Percentiles rank a stretch among this genome's conserved stretches.
These are phyloP conservation scores for Cymbopogon flexuosus DNA, from an alignment of 202 grass and related monocot genomes.

Conservation along the genomic window DNA sequence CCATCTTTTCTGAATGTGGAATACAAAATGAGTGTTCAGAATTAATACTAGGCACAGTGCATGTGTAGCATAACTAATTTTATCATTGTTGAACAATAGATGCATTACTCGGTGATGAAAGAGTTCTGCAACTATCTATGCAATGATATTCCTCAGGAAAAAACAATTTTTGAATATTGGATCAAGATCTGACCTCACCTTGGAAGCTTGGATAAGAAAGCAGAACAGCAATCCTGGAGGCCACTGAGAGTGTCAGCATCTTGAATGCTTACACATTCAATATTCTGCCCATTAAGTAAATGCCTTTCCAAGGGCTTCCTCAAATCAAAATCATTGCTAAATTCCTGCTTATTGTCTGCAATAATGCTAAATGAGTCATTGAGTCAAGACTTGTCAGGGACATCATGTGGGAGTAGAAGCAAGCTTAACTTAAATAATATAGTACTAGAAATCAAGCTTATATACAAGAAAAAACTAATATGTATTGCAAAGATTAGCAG, in stretches of 20 bases:
- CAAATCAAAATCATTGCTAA: constrained; percentile 87
- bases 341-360: constrained; percentile 75
- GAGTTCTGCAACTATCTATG: not conserved
- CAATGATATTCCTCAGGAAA: not conserved
- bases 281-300: constrained; percentile 50
- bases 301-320: constrained; percentile 74
- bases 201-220: constrained; percentile 63
- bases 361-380: not conserved
- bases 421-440: not conserved
- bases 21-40: constrained; percentile 16
- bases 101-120: not conserved
- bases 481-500: not conserved
- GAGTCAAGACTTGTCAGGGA: not conserved
- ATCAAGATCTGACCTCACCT: constrained; percentile 39
- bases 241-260: constrained; percentile 38
- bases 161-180: not conserved
- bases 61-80: not conserved
- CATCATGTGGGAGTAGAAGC: not conserved
- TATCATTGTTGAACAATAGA: not conserved
- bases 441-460: not conserved
- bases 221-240: constrained; percentile 44
- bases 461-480: not conserved
- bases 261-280: constrained; percentile 75
- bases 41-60: not conserved
- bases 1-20: constrained; percentile 58